Conservation (phyloP, 176 grass and related monocot species). For the Tillandsia leiboldiana region DNA sequence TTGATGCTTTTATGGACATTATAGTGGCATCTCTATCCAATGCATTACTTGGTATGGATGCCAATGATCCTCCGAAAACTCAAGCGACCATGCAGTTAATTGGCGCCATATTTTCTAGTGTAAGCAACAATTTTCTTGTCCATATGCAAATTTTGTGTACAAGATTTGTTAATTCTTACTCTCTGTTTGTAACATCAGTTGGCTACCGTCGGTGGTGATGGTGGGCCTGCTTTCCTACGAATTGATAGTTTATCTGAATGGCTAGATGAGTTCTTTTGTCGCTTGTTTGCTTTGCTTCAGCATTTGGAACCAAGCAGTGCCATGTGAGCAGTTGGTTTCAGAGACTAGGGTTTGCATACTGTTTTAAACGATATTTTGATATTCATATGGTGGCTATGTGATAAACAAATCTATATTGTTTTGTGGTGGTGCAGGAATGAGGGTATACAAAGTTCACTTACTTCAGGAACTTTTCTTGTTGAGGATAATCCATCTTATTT, state of each 20-base stretch:
- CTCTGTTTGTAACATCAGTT: constrained; percentile 31
- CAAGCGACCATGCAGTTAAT: constrained; percentile 90
- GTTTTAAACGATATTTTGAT: background rate
- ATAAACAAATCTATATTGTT: background rate
- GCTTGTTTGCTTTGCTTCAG: constrained; percentile 81
- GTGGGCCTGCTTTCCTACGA: constrained; percentile 57
- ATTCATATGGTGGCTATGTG: background rate
- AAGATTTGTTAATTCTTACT: constrained; percentile 9
- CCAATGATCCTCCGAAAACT: constrained; percentile 95
- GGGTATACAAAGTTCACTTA: constrained; percentile 54
- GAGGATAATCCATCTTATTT: constrained; percentile 79
- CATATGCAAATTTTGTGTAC: constrained; percentile 1
- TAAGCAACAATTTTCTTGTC: constrained; percentile 35
- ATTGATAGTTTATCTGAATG: constrained; percentile 55
- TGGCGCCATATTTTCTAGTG: constrained; percentile 92
- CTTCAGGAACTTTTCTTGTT: constrained; percentile 88
- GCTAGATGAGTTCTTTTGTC: constrained; percentile 91
- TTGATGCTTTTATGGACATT: constrained; percentile 44
- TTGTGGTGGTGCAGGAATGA: constrained; percentile 59
- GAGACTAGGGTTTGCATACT: background rate
- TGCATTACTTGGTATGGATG: constrained; percentile 98
- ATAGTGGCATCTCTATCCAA: constrained; percentile 78
- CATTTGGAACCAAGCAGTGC: constrained; percentile 39
- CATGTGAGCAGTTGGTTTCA: background rate
- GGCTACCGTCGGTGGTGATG: constrained; percentile 52